Percentiles rank a stretch among this genome's conserved stretches.
Conservation (phyloP, 371 early-diverging fungal species). For the Mucor irregularis region DNA sequence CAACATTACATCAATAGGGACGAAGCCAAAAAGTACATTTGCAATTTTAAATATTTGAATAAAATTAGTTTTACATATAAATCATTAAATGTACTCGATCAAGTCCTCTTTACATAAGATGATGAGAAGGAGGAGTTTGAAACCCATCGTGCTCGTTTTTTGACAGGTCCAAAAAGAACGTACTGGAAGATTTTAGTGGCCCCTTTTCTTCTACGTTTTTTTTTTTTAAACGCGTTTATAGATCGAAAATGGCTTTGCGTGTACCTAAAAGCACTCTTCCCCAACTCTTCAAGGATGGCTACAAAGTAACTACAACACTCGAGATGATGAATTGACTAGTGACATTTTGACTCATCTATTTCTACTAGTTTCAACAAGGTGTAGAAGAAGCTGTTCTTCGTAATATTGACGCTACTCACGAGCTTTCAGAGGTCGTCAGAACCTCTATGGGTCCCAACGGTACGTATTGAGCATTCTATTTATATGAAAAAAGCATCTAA, state of each 20-base stretch:
- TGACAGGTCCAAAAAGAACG: slow-evolving; percentile 1
- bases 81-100: too few relatives aligned
- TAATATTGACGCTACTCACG: slow-evolving; percentile 92
- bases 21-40: too few relatives aligned
- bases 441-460: too few relatives aligned
- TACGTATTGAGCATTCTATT: too few relatives aligned
- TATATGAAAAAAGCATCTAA: too few relatives aligned
- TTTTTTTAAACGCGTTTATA: neutral
- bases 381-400: slow-evolving; percentile 95
- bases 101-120: too few relatives aligned
- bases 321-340: neutral
- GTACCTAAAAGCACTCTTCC: slow-evolving; percentile 88
- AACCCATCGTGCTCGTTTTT: too few relatives aligned
- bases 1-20: too few relatives aligned
- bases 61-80: too few relatives aligned
- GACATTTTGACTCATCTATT: too few relatives aligned
- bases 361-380: slow-evolving; percentile 87
- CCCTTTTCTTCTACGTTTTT: neutral
- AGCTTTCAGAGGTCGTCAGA: slow-evolving; percentile 88
- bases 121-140: too few relatives aligned
- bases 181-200: neutral
- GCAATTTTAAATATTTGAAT: too few relatives aligned
- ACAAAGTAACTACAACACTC: slow-evolving; percentile 67
- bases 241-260: slow-evolving; percentile 82
- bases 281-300: slow-evolving; percentile 96